Percentiles rank a stretch among this genome's conserved stretches.
Conservation (phyloP, 306 rosid species). For the Trifolium fragiferum region DNA sequence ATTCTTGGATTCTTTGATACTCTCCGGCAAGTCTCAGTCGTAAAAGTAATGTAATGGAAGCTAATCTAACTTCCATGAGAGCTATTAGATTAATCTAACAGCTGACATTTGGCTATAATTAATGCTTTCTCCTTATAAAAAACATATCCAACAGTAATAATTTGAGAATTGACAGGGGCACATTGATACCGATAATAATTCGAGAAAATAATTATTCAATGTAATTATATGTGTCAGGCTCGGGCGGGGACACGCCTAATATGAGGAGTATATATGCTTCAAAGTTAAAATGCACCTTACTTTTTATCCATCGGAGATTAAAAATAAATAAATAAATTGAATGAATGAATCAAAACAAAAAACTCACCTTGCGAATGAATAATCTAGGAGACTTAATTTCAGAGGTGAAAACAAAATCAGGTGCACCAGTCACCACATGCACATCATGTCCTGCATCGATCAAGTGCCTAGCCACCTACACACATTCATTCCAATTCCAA, state of each 20-base stretch:
- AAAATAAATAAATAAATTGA: neutral
- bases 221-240: no score
- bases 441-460: conserved; percentile 93
- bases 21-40: neutral
- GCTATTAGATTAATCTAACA: neutral
- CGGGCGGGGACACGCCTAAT: no score
- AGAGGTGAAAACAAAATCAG: conserved; percentile 91
- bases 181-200: no score
- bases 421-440: conserved; percentile 93
- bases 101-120: neutral
- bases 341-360: neutral
- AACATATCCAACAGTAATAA: conserved; percentile 9
- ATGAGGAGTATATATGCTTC: no score
- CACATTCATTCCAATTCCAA: conserved; percentile 31
- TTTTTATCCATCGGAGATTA: neutral
- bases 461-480: conserved; percentile 82
- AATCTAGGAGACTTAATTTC: conserved; percentile 77
- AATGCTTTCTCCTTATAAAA: neutral
- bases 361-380: conserved; percentile 79
- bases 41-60: neutral
- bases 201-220: no score
- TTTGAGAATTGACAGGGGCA: neutral
- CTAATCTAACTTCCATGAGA: neutral
- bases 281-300: conserved; percentile 44
- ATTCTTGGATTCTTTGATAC: neutral